phyloP scores from a whole-genome alignment of 257 asterid species.

The Solanum peruvianum region DNA sequence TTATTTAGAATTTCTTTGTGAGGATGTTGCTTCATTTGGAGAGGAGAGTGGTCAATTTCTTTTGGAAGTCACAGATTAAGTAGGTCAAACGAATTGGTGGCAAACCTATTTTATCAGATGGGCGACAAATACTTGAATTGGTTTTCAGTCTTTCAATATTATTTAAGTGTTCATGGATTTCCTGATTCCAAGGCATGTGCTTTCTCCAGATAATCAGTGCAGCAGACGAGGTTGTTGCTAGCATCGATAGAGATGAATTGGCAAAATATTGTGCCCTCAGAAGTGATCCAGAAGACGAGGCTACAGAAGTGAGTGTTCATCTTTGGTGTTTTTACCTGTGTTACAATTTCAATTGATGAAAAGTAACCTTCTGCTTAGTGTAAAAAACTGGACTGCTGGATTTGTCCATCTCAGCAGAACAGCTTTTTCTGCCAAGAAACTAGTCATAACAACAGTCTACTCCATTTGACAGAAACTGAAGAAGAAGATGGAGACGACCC shows the following conservation, averaged over 20 bases:
- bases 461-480: conserved; percentile 43
- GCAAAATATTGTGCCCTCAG: conserved; percentile 50
- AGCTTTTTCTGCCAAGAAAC: not conserved
- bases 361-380: not conserved
- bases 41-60: not conserved
- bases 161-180: not conserved
- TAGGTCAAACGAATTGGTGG: not conserved
- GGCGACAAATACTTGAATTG: not conserved
- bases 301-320: conserved; percentile 64
- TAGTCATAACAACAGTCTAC: conserved; percentile 6
- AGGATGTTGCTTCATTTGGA: not conserved
- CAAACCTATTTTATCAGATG: not conserved
- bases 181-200: not conserved
- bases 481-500: conserved; percentile 79
- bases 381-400: not conserved
- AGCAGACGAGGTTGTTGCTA: conserved; percentile 61
- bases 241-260: conserved; percentile 69
- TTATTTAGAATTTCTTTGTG: not conserved
- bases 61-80: not conserved
- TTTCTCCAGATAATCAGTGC: conserved; percentile 56
- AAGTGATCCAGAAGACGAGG: conserved; percentile 85
- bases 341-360: not conserved
- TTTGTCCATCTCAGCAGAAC: not conserved
- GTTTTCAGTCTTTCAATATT: not conserved
- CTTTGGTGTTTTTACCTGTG: not conserved